Base-by-base conservation (phyloP, 2,329 filamentous ascomycete species). In the Neobulgaria alba region DNA sequence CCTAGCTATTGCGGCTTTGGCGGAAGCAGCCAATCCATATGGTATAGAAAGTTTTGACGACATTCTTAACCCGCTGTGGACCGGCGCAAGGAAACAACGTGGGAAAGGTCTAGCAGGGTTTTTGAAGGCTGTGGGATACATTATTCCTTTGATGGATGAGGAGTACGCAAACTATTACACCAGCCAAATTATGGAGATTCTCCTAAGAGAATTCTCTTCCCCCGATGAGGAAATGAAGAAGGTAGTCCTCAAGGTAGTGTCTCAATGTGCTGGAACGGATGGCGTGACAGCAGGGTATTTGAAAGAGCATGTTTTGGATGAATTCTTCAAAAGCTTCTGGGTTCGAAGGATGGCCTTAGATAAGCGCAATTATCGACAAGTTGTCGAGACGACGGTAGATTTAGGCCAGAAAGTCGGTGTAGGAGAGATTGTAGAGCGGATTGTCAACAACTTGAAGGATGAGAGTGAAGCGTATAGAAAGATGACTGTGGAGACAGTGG, bases 161-260 rank as follows among this genome's bases (percentile, higher is more conserved):
- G 92, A 98, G 60, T 96, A 95, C 62, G 90, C 92, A 64, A 96
- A 95, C 61, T 98, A 98, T 67, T 98, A 98, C 59, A 96, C 92
- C 7, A 86, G 81, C 52, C 89, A 98, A 63, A 95, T 98, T 57
- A 96, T 98, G 90, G 92, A 96, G 63, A 96, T 96, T 56, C 69
- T 98, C 10, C 77, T 96, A 20, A 80, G 92, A 56, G 92, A 98
- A 60, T 98, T 98, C 58, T 85, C 88, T 5, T 95, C 90, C 1
- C 92, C 92, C 0, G 92, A 98, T 52, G 92, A 98, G 63, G 92
- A 98, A 64, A 98, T 98, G 92, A 98, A 96, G 68, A 98, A 98
- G 68, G 92, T 98, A 1, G 92, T 98, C 5, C 69, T 98, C 43
- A 96, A 96, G 65, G 92, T 98, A 19, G 80, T 98, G 12, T 95